These are phyloP conservation scores for Rhazya stricta DNA, from an alignment of 257 asterid species.

Conservation along the genomic window DNA sequence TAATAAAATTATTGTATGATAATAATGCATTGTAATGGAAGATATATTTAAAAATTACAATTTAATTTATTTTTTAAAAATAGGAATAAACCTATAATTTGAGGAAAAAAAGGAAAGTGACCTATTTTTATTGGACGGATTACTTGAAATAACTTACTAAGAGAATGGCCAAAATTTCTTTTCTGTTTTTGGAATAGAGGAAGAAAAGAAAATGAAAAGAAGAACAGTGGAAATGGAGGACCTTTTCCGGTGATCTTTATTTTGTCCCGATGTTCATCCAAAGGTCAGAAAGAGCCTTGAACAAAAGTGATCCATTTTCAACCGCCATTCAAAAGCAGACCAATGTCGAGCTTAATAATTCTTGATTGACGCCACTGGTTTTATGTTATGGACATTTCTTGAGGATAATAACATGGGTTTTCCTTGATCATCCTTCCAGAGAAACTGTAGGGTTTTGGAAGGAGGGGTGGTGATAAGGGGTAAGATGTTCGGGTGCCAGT, in stretches of 20 bases:
- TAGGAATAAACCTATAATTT: too few relatives aligned
- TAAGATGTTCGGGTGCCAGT: slow-evolving; percentile 51
- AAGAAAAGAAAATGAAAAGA: not conserved
- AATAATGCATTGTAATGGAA: too few relatives aligned
- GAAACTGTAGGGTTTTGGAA: not conserved
- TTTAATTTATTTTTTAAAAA: too few relatives aligned
- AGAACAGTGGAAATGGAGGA: not conserved
- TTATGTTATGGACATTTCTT: not conserved
- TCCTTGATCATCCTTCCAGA: not conserved
- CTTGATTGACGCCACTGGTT: not conserved
- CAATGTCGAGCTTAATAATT: not conserved
- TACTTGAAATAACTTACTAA: too few relatives aligned
- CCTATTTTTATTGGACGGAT: too few relatives aligned
- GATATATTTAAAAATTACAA: too few relatives aligned
- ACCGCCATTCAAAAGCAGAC: not conserved
- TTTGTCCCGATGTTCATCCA: not conserved
- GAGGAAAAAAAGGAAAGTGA: too few relatives aligned
- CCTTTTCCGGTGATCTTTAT: not conserved
- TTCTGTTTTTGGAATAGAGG: too few relatives aligned
- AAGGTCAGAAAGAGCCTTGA: not conserved
- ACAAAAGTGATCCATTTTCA: not conserved
- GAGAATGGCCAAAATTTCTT: too few relatives aligned
- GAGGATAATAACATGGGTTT: not conserved
- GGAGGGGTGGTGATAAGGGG: not conserved
- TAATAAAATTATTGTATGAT: too few relatives aligned